These are phyloP conservation scores for Paramyrothecium sp. DNA, from an alignment of 2,329 filamentous ascomycete species.

Conservation along the genomic window DNA sequence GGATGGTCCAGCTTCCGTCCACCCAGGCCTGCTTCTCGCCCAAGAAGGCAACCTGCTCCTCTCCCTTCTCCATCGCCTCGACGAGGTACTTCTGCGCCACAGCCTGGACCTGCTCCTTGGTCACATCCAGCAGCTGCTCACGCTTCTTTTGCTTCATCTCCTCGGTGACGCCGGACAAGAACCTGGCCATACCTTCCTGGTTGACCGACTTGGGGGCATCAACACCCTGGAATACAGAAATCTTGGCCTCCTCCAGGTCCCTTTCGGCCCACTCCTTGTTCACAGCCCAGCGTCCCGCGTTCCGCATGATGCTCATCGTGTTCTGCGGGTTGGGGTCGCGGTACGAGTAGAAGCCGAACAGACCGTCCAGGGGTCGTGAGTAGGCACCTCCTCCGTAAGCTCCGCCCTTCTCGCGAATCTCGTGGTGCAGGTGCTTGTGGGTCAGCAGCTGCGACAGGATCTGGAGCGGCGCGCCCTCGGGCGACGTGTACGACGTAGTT, in stretches of 20 bases:
- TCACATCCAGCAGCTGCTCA: conserved; percentile 84
- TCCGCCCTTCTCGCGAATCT: conserved; percentile 96
- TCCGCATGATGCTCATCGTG: conserved; percentile 79
- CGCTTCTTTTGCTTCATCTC: conserved; percentile 86
- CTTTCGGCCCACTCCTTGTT: conserved; percentile 78
- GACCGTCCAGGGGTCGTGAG: conserved; percentile 72
- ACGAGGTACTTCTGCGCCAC: conserved; percentile 83
- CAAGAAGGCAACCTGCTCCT: conserved; percentile 69
- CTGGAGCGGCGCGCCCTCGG: conserved; percentile 76
- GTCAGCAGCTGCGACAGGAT: conserved; percentile 90
- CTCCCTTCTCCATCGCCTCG: conserved; percentile 56
- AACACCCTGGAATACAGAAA: conserved; percentile 87
- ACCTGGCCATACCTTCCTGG: conserved; percentile 81
- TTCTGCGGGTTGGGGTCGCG: conserved; percentile 93
- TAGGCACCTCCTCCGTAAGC: conserved; percentile 94
- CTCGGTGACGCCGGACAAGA: conserved; percentile 80
- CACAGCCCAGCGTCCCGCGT: conserved; percentile 78
- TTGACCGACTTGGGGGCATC: conserved; percentile 88
- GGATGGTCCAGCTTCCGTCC: conserved; percentile 69
- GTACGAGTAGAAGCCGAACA: conserved; percentile 96
- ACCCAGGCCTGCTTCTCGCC: conserved; percentile 83
- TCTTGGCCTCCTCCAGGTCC: conserved; percentile 93
- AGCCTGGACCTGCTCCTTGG: conserved; percentile 72
- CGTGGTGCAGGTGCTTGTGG: conserved; percentile 94
- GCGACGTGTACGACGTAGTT: conserved; percentile 78